Evolutionary conservation across 306 rosid genomes (phyloP), one percentile per base, ranked within the genome.

Genomic region (Calophaca sinica): DNA sequence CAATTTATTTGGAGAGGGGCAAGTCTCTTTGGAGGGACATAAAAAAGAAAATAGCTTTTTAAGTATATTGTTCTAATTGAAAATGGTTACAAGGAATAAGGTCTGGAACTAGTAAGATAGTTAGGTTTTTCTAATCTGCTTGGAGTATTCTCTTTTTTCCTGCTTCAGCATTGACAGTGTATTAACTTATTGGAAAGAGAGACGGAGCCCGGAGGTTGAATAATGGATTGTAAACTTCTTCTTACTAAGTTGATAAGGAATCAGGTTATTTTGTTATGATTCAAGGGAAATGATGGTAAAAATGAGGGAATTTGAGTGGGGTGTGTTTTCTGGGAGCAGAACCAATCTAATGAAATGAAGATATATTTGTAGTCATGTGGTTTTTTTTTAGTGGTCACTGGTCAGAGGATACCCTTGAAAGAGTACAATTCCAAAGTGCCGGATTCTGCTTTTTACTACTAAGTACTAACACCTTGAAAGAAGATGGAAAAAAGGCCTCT

Each of bases 161-260:
- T 44, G 14, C 31, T 32, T 33, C 12, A 51, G 55, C 45, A 48
- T 39, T 61, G 58, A 7, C 4, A 45, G 50, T 42, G 73, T 45
- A 31, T 29, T 31, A 39, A 46, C 33, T 65, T 73, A 20, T 46
- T 33, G 69, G 48, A 1, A 13, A 33, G 39, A 62, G 61, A 62
- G 62, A 65, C n/a, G n/a, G n/a, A n/a, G n/a, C n/a, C n/a, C 41
- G 36, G 20, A 61, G 49, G 54, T 36, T 70, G 58, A 35, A 51
- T 62, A 10, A 2, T 70, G 72, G 66, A 51, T 52, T 78, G 70
- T 41, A 15, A 41, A 39, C 33, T 57, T 33, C 11, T 20, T 20
- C 26, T 67, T 6, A 57, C 33, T 73, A 62, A 42, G 13, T 3
- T 59, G 55, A 61, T 50, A 39, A 39, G 48, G 64, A 31, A 41